Base-by-base conservation (phyloP, 176 grass and related monocot genomes). In the Zea mays region DNA sequence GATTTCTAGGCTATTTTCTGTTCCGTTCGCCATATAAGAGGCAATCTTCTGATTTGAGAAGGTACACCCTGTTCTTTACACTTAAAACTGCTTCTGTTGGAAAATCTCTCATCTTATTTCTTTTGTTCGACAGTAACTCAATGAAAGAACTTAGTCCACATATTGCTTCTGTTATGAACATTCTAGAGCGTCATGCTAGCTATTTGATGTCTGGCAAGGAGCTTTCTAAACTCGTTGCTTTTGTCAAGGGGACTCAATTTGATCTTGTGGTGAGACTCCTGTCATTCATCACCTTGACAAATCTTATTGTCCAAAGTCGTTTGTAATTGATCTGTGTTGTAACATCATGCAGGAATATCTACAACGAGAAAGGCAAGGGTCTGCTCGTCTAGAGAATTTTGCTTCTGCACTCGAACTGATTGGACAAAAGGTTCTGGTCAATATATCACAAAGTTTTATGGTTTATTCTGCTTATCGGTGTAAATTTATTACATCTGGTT, bases 191-290 rank as follows among this genome's bases (percentile, higher is more conserved):
- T 61, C 95, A 98, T 92, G 95, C 91, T 79, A 92, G 89, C 85
- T 90, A 94, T 76, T 84, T 98, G 72, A 98, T 98, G 92, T 98
- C 95, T 85, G 95, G 89, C 79, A 98, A 94, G 85, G 95, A 94
- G 88, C 95, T 98, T 82, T 94, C 95, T 65, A 98, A 98, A 73
- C 91, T 98, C 5, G 95, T 98, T 50, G 90, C 95, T 79, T 98
- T 98, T 92, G 95, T 98, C 39, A 98, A 98, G 83, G 95, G 95
- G 79, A 94, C 95, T 82, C 91, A 98, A 15, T 98, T 98, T 88
- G 95, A 98, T 88, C 89, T 98, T 84, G 91, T 98, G 95, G 95
- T 98, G 65, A 87, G 72, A 57, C 82, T 84, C 27, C 71, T 70
- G 54, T 65, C 21, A 64, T 74, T 86, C 48, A 66, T 83, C 12